Conservation (phyloP, 2,329 filamentous ascomycete genomes). For the Aureobasidium musti region DNA sequence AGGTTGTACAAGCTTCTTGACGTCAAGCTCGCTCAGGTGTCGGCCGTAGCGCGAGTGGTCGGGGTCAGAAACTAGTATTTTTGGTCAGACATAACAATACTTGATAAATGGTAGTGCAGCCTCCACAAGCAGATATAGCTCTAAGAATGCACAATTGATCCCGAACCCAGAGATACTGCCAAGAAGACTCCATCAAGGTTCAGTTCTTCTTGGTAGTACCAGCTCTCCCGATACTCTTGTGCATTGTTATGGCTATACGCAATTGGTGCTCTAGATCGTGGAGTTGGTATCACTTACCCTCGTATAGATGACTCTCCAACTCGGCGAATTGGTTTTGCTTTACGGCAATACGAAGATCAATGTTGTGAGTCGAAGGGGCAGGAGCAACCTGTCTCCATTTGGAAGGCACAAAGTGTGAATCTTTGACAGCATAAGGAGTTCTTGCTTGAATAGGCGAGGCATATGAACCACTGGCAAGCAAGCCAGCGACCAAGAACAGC, state of each 20-base stretch:
- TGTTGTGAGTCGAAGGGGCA: constrained; percentile 52
- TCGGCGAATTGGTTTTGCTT: constrained; percentile 60
- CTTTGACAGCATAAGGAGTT: constrained; percentile 57
- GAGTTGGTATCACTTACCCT: constrained; percentile 44
- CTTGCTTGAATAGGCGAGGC: constrained; percentile 32
- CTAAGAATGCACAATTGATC: not conserved
- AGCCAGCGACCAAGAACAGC: constrained; percentile 26
- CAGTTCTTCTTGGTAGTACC: not conserved
- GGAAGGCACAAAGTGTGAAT: constrained; percentile 55
- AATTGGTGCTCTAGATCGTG: too few species aligned
- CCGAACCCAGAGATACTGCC: not conserved
- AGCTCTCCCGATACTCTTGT: not conserved
- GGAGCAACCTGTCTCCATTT: constrained; percentile 54
- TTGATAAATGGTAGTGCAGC: not conserved
- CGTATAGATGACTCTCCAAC: constrained; percentile 57
- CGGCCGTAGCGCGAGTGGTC: constrained; percentile 56
- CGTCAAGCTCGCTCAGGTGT: constrained; percentile 55
- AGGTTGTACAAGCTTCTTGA: constrained; percentile 58
- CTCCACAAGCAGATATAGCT: not conserved
- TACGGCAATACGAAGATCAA: constrained; percentile 60
- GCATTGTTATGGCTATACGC: not conserved
- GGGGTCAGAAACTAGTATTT: constrained; percentile 53
- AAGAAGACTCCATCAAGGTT: not conserved
- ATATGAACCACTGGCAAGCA: constrained; percentile 18
- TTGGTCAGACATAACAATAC: constrained; percentile 6